Evolutionary conservation across 2,329 filamentous ascomycete species (phyloP).

Genomic region (Xylaria arbuscula): DNA sequence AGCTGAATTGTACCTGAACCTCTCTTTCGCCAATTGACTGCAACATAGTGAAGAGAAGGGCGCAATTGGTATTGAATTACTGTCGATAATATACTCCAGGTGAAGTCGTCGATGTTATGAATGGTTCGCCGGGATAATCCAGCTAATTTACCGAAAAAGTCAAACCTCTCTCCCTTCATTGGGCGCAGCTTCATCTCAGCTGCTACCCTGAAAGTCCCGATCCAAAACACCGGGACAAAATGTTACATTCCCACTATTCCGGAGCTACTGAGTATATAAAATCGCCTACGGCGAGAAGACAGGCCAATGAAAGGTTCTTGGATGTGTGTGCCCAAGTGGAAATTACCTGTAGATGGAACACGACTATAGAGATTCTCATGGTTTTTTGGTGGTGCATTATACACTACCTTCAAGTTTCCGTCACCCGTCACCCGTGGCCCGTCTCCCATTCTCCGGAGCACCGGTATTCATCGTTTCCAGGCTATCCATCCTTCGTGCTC

Average conservation of each 20-base stretch:
- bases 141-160: background rate
- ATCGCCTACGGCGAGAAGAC: background rate
- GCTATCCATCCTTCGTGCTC: no score
- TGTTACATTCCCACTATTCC: background rate
- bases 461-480: no score
- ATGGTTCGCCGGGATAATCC: background rate
- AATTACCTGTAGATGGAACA: no score
- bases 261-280: no score
- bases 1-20: background rate
- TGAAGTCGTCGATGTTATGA: background rate
- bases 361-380: no score
- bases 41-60: background rate
- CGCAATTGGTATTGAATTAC: background rate
- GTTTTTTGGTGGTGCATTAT: no score
- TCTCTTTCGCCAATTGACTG: no score
- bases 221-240: background rate
- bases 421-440: no score
- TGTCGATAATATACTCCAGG: background rate
- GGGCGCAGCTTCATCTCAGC: conserved; percentile 7
- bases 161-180: background rate
- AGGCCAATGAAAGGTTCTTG: no score
- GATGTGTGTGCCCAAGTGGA: no score
- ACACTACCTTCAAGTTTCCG: no score
- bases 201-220: background rate
- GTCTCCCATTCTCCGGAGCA: no score